Base-by-base conservation (phyloP, 768 basidiomycete genomes). In the Lactarius hengduanensis region DNA sequence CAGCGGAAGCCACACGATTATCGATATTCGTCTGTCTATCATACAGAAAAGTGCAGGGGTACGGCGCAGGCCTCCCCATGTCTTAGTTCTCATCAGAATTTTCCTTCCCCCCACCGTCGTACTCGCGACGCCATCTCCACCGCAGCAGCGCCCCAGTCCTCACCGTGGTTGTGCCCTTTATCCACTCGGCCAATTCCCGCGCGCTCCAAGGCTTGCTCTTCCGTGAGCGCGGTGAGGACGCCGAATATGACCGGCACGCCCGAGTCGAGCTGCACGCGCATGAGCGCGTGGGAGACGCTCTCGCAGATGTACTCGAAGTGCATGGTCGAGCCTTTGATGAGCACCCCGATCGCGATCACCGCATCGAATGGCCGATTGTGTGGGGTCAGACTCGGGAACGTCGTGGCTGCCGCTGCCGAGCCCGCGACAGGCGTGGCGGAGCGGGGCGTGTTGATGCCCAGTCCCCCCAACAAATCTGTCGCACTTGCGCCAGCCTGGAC, bases 271-370 rank as follows among this genome's bases (percentile, higher is more conserved):
- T 96, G 94, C 26, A 98, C 86, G 72, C 85, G 86, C 97, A 98
- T 99, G 70, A 99, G 81, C 54, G 89, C 95, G 72, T 98, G 91
- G 50, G 94, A 88, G 66, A 98, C 96, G 67, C 88, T 86, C 73
- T 98, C 94, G 77, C 86, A 92, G 77, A 98, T 99, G 83, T 99
- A 99, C 77, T 99, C 97, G 77, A 98, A 99, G 80, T 99, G 97
- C 94, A 97, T 97, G 20, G 97, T 98, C 1, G 87, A 82, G 61
- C 97, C 96, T 76, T 99, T 99, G 82, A 99, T 97, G 75, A 99
- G 88, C 43, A 96, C 94, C 16, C 97, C 97, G 73, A 98, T 93
- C 61, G 97, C 95, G 75, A 99, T 96, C 70, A 97, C 88, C 16
- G 95, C 97, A 76, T 96, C 90, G 72, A 98, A 98, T 0, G 96